These are phyloP conservation scores for Podospora tetraspora DNA, from an alignment of 495 filamentous ascomycete species.

Conservation along the genomic window DNA sequence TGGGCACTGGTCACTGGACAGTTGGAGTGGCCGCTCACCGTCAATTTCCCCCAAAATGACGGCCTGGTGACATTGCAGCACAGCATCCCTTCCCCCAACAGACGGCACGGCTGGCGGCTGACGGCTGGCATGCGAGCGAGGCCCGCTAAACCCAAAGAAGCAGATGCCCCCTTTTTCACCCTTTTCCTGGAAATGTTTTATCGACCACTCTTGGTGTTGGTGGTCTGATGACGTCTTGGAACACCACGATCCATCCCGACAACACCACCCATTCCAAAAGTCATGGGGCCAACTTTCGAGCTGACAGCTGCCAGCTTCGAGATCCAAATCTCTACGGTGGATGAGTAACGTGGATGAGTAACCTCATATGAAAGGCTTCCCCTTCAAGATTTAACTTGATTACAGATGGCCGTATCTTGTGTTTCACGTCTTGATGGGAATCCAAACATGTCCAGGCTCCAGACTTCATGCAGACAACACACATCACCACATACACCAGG, in stretches of 20 bases:
- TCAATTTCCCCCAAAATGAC: conserved; percentile 24
- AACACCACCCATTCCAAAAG: not conserved
- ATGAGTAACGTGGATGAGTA: not conserved
- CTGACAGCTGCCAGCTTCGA: not conserved
- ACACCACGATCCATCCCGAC: not conserved
- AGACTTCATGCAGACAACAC: not conserved
- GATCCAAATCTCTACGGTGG: not conserved
- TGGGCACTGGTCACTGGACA: not conserved
- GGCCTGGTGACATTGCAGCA: conserved; percentile 22
- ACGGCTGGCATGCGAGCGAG: not conserved
- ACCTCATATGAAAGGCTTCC: not conserved
- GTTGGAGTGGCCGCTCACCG: not conserved
- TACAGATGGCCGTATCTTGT: not conserved
- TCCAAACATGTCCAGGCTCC: not conserved
- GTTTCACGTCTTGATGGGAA: not conserved
- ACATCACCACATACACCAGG: not conserved
- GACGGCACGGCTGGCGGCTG: not conserved
- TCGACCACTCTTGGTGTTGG: not conserved
- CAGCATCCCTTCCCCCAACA: conserved; percentile 3
- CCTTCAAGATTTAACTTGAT: not conserved
- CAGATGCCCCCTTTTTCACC: not conserved
- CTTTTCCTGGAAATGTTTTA: not conserved
- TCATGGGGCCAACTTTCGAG: not conserved
- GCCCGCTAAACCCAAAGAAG: not conserved
- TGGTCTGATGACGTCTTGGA: not conserved